phyloP scores from a whole-genome alignment of 116 monocot species.

The Trichopus zeylanicus region DNA sequence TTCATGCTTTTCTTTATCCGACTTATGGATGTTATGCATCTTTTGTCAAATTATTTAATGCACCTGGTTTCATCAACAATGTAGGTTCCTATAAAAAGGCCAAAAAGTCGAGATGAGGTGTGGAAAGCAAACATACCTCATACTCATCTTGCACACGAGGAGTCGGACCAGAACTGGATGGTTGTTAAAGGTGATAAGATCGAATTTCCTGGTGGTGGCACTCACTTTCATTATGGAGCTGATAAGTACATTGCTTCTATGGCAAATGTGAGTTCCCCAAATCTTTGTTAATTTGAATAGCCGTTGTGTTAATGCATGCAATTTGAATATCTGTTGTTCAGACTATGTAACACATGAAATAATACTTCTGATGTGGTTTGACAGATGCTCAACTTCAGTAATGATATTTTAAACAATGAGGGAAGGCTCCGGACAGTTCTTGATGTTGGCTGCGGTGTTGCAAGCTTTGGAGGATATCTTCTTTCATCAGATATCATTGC shows the following conservation, averaged over 20 bases:
- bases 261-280: slow-evolving; percentile 54
- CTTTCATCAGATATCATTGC: slow-evolving; percentile 78
- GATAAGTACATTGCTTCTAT: slow-evolving; percentile 76
- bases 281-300: neutral
- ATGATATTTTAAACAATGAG: slow-evolving; percentile 70
- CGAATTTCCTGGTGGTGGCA: slow-evolving; percentile 86
- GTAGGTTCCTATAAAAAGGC: slow-evolving; percentile 91
- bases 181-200: slow-evolving; percentile 90
- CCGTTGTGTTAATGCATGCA: neutral
- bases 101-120: slow-evolving; percentile 88
- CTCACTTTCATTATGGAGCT: slow-evolving; percentile 94
- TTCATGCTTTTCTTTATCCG: neutral
- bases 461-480: slow-evolving; percentile 94
- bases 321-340: neutral
- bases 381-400: slow-evolving; percentile 84
- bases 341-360: neutral
- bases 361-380: neutral
- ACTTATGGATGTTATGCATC: neutral
- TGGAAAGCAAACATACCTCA: slow-evolving; percentile 94
- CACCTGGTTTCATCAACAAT: neutral
- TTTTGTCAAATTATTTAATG: neutral
- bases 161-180: slow-evolving; percentile 99
- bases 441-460: slow-evolving; percentile 94
- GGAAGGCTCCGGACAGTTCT: slow-evolving; percentile 79
- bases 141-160: slow-evolving; percentile 85